Base-by-base conservation (phyloP, 441 rosid species). In the Erodium texanum region DNA sequence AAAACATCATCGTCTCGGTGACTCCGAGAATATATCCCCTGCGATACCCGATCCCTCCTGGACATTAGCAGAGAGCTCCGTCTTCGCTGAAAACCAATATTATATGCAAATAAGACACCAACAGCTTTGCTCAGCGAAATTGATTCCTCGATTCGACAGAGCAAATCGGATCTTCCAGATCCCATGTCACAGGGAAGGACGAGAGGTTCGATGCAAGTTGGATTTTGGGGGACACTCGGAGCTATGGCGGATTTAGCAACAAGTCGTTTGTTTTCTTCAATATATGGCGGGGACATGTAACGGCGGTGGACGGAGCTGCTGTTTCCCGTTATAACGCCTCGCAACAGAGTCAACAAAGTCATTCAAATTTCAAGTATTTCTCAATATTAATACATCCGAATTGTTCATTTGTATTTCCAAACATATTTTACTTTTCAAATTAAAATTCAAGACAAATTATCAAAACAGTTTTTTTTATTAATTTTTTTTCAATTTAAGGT, bases 11-110 rank as follows among this genome's bases (percentile, higher is more conserved):
- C 27, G 18, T 32, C 23, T 74, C 12, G 73, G 18, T 1, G 34
- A 62, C 73, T 62, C 73, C 75, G 73, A 62, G 75, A 43, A 77
- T 74, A 11, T 67, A 65, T 58, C 65, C 75, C 62, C 23, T 36
- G 7, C 43, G 36, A 8, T 24, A 19, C 52, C 43, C 15, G n/a
- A 3, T 1, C 16, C 66, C 66, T 59, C 64, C 64, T 23, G 32
- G 64, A 12, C 32, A 59, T 59, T 59, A 23, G 64, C 23, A 32
- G 27, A 23, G 58, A 50, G 20, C 64, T 59, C 64, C 64, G 64
- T 59, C 64, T 23, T 23, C 8, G 64, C 64, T 0, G 6, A 12
- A 23, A 23, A 0, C 4, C 34, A 23, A 59, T 59, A 58, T 9
- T 22, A 2, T 32, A 32, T 32, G n/a, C n/a, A n/a, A n/a, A n/a